These are phyloP conservation scores for Edaphochlamys debaryana DNA, from an alignment of 139 green algal species.

Conservation along the genomic window DNA sequence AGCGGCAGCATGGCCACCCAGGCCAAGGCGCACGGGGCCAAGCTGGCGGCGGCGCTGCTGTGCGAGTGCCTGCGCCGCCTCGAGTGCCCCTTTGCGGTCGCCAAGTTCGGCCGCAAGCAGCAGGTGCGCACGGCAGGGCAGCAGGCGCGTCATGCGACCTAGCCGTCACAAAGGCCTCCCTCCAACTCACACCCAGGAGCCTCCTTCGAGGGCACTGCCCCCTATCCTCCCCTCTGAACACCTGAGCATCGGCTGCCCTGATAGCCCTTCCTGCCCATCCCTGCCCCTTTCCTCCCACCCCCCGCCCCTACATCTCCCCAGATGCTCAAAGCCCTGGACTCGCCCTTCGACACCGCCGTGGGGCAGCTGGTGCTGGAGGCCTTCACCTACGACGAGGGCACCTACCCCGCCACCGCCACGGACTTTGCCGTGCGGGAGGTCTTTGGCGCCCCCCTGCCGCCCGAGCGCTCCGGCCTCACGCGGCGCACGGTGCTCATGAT, in stretches of 20 bases:
- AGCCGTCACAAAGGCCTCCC: too few relatives aligned
- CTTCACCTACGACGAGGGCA: slow-evolving; percentile 52
- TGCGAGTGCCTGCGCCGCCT: slow-evolving; percentile 50
- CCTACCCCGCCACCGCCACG: slow-evolving; percentile 47
- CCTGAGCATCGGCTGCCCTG: too few relatives aligned
- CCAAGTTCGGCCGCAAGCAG: slow-evolving; percentile 49
- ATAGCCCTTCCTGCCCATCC: too few relatives aligned
- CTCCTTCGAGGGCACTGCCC: neutral
- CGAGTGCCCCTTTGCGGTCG: slow-evolving; percentile 53
- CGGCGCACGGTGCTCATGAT: slow-evolving; percentile 43
- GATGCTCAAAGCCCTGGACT: slow-evolving; percentile 50
- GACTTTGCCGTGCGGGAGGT: slow-evolving; percentile 46
- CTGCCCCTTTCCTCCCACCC: too few relatives aligned
- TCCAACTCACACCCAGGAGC: too few relatives aligned
- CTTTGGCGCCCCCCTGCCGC: slow-evolving; percentile 28
- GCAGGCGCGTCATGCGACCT: too few relatives aligned
- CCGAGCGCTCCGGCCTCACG: neutral
- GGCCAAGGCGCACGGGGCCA: slow-evolving; percentile 45
- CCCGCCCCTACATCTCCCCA: neutral
- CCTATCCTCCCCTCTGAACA: too few relatives aligned
- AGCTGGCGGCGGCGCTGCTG: slow-evolving; percentile 51
- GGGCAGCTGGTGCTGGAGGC: slow-evolving; percentile 44
- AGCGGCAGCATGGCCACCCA: slow-evolving; percentile 54
- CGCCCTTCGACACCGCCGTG: slow-evolving; percentile 28
- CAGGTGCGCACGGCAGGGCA: neutral